phyloP scores from a whole-genome alignment of 148 eudicot genomes.

The Persicaria tinctoria region DNA sequence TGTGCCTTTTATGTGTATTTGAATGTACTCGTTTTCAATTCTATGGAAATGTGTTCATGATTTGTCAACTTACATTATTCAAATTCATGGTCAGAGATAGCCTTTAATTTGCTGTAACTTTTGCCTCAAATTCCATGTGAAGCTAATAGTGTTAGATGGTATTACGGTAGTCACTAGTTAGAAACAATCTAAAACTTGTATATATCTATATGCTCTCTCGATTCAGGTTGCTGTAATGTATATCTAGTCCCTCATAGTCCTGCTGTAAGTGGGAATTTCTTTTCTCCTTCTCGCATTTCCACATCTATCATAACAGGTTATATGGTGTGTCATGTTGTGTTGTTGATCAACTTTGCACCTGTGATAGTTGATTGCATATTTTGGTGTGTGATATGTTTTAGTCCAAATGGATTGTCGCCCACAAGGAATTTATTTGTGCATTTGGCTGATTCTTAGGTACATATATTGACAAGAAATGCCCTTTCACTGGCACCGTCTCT shows the following conservation, averaged over 20 bases:
- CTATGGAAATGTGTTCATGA: background rate
- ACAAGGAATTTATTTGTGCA: background rate
- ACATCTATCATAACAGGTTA: background rate
- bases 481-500: constrained; percentile 65
- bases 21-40: background rate
- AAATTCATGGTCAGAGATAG: background rate
- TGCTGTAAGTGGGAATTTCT: background rate
- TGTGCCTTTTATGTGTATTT: background rate
- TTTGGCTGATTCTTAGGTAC: constrained; percentile 27
- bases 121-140: no score
- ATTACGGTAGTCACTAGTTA: background rate
- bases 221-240: no score
- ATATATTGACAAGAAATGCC: constrained; percentile 83
- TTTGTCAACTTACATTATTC: background rate
- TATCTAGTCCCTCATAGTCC: no score
- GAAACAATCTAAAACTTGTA: background rate
- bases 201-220: no score
- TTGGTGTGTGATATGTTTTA: background rate
- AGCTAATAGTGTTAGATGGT: background rate
- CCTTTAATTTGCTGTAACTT: background rate
- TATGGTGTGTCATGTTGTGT: background rate
- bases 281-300: no score
- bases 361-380: background rate
- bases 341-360: background rate
- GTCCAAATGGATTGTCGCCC: background rate